Evolutionary conservation across 1,139 yeast species (phyloP), one percentile per base, ranked within the genome.

Genomic region (Hemisphaericaspora xylanilytica): DNA sequence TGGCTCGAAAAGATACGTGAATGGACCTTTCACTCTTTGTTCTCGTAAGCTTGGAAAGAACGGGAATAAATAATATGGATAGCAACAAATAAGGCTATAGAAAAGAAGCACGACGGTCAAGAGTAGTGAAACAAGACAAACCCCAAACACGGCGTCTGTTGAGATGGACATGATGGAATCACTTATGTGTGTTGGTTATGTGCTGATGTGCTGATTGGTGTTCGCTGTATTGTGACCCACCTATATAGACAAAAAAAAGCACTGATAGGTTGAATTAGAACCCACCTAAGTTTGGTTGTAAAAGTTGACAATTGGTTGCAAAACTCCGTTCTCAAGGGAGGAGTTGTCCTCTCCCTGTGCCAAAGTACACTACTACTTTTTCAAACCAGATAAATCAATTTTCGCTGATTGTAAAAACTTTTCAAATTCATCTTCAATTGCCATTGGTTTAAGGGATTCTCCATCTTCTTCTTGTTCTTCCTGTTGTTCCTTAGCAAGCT

Each of bases 351-450:
- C 21, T 21, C 5, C 31, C 4, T 11, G 26, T 26, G 12, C 11
- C 22, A 34, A 3, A 20, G 18, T 25, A 20, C 44, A 35, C 30
- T 25, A 21, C 38, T 21, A 35, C 44, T 34, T 33, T 12, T 22
- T 34, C 24, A 13, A 36, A 28, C n/a, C 6, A 16, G 33, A 24
- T 31, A 46, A 28, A 36, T 45, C 48, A 20, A 47, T 33, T 25
- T 42, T 44, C 4, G 50, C 43, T 16, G 42, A 28, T 22, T 41
- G 38, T 21, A 60, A 32, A 40, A 62, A 54, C 13, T 39, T 33
- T 16, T 63, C 59, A 32, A 65, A 50, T 35, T 66, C 72, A 4
- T 50, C 63, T 18, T 64, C 71, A 6, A 20, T 20, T 20, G 21
- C 10, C 46, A 34, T 10, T 36, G 33, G 5, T 31, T 33, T 22